Evolutionary conservation across 2,329 filamentous ascomycete species (phyloP), one percentile per base, ranked within the genome.

Genomic region (Lasiodiplodia hormozganensis): DNA sequence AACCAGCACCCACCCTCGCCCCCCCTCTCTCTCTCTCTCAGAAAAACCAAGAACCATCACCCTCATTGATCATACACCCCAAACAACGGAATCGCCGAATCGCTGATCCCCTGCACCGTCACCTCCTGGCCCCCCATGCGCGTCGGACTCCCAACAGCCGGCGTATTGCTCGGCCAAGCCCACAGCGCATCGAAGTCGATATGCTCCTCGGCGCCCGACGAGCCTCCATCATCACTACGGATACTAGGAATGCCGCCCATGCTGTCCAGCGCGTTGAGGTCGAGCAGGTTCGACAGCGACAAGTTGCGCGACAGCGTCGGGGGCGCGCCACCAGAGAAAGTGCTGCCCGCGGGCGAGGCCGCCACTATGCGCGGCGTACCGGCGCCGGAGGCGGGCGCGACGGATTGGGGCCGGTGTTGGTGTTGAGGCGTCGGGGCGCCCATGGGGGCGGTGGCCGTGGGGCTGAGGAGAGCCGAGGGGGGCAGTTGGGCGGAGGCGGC

Each of bases 151-250:
- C 74, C 77, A 62, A 75, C 71, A 4, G 74, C 76, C 34, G 76
- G 76, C 43, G 77, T 76, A 38, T 76, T 76, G 60, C 72, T 77
- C 28, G 79, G 79, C 80, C 79, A 81, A 6, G 75, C 76, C 80
- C 79, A 82, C 31, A 82, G 65, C 14, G 78, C 75, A 70, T 81
- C 80, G 51, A 82, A 81, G 25, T 82, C 80, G 65, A 82, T 79
- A 23, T 79, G 75, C 60, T 81, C 79, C 47, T 81, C 80, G 2
- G 72, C 51, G 21, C 65, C 73, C 47, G 75, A 74, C 31, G 74
- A 77, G 5, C 53, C 40, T 6, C 40, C 54, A 18, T 78, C 76
- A 34, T 80, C 78, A 1, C 71, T 74, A 28, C 77, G 73, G 57
- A 79, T 65, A 36, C 73, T 76, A 0, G 77, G 78, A 4, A 65